Evolutionary conservation across 2,329 filamentous ascomycete genomes (phyloP).

Genomic region (Fusarium humuli): DNA sequence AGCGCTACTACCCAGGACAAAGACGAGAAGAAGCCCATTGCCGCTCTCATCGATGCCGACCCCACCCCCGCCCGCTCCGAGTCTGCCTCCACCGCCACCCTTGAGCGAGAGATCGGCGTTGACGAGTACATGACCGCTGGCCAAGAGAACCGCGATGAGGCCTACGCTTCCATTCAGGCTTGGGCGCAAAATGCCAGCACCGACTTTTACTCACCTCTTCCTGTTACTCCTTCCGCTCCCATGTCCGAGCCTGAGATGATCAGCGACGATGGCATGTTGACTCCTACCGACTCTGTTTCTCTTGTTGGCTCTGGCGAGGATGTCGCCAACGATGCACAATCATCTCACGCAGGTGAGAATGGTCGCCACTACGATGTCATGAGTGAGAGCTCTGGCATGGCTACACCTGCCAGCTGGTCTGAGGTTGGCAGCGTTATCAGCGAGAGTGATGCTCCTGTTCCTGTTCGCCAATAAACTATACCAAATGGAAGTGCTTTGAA

Average conservation of each 20-base stretch:
- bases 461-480: slow-evolving; percentile 48
- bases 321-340: slow-evolving; percentile 57
- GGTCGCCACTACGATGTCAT: slow-evolving; percentile 64
- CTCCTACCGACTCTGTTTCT: slow-evolving; percentile 69
- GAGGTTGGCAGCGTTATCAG: slow-evolving; percentile 73
- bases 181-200: slow-evolving; percentile 68
- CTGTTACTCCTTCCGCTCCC: slow-evolving; percentile 61
- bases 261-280: slow-evolving; percentile 64
- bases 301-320: slow-evolving; percentile 64
- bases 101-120: slow-evolving; percentile 53
- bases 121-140: slow-evolving; percentile 66
- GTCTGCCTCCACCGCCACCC: slow-evolving; percentile 45
- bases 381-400: slow-evolving; percentile 69
- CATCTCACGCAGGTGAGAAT: slow-evolving; percentile 53
- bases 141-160: slow-evolving; percentile 59
- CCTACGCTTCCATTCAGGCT: slow-evolving; percentile 72
- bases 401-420: slow-evolving; percentile 72
- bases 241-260: slow-evolving; percentile 64
- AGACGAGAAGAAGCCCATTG: slow-evolving; percentile 30
- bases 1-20: slow-evolving; percentile 63
- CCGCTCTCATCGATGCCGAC: slow-evolving; percentile 52
- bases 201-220: slow-evolving; percentile 71
- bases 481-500: background rate
- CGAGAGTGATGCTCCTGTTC: slow-evolving; percentile 59
- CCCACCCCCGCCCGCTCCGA: slow-evolving; percentile 35